Conservation (phyloP, 169 alveolate genomes). For the Plasmodium billcollinsi region DNA sequence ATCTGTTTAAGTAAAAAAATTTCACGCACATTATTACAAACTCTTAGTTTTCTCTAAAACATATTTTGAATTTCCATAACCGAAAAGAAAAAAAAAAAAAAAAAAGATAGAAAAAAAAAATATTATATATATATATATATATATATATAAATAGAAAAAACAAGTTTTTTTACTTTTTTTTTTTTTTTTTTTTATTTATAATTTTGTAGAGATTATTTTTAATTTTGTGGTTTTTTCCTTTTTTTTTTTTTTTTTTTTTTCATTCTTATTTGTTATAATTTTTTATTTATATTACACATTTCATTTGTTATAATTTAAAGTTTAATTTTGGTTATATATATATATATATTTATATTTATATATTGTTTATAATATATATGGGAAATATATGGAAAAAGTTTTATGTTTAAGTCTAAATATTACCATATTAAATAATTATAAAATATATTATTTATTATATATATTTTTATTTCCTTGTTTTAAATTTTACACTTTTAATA, state of each 20-base stretch:
- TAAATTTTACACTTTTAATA: no score
- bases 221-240: not conserved
- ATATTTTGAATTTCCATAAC: not conserved
- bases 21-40: constrained; percentile 2
- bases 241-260: not conserved
- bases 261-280: not conserved
- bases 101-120: constrained; percentile 18
- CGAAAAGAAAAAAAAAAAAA: constrained; percentile 9
- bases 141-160: not conserved
- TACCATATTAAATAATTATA: no score
- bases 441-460: no score
- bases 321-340: no score
- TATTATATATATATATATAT: not conserved
- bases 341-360: no score
- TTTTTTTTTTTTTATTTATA: not conserved
- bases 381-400: no score
- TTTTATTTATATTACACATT: not conserved
- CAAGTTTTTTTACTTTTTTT: not conserved
- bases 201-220: not conserved
- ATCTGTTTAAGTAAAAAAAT: not conserved
- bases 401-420: no score
- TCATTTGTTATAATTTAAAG: not conserved
- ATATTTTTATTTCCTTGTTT: no score
- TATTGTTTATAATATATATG: no score
- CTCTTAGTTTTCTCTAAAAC: no score